A percentile compares a stretch with the other conserved stretches of the same genome.
Conservation (phyloP, 306 rosid genomes). For the Gastrolobium villosum region DNA sequence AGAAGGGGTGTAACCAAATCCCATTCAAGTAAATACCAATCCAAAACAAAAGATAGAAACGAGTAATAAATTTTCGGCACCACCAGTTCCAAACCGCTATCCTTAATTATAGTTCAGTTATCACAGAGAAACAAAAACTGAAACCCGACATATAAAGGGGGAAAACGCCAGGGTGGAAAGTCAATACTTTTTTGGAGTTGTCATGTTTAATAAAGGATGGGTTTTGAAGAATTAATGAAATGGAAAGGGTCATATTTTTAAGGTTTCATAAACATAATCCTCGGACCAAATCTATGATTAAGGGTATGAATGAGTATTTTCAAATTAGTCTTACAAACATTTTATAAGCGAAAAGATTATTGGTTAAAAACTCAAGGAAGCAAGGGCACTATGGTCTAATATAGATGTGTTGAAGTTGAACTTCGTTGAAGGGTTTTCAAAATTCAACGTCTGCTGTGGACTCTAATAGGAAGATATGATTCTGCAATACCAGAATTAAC, state of each 20-base stretch:
- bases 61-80: conserved; percentile 21
- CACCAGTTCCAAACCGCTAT: conserved; percentile 40
- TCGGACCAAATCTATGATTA: neutral
- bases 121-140: conserved; percentile 33
- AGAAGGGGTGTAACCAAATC: neutral
- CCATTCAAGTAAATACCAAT: neutral
- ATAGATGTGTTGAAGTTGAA: neutral
- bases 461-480: conserved; percentile 44
- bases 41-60: neutral
- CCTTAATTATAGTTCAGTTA: conserved; percentile 41
- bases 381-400: neutral
- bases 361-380: neutral
- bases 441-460: conserved; percentile 46
- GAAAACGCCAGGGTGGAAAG: conserved; percentile 20
- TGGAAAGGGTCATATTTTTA: conserved; percentile 26
- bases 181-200: conserved; percentile 42
- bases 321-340: conserved; percentile 43
- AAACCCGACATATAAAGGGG: conserved; percentile 17
- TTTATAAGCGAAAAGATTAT: neutral
- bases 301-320: conserved; percentile 18
- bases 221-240: neutral
- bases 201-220: conserved; percentile 15
- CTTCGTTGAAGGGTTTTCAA: conserved; percentile 1
- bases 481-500: conserved; percentile 68
- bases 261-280: conserved; percentile 14